These are phyloP conservation scores for Fusarium stilboides DNA, from an alignment of 2,329 filamentous ascomycete genomes.

Conservation along the genomic window DNA sequence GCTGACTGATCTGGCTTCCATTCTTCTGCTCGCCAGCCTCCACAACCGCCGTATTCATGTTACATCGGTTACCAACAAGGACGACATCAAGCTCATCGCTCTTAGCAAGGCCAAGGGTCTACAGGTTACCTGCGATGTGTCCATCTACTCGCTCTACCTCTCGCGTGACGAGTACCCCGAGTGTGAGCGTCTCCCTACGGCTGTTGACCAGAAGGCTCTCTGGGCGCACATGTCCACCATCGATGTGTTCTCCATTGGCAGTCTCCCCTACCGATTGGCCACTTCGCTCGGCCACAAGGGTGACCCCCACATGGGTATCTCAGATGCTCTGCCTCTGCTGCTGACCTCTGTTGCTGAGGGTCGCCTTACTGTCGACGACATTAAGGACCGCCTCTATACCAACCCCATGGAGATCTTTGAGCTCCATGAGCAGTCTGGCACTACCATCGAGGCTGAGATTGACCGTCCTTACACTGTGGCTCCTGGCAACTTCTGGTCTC, in stretches of 20 bases:
- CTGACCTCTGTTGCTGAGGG: slow-evolving; percentile 83
- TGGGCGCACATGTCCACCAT: slow-evolving; percentile 82
- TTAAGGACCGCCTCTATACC: slow-evolving; percentile 79
- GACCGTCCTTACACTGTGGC: slow-evolving; percentile 77
- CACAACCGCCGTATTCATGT: slow-evolving; percentile 85
- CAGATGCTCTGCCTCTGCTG: slow-evolving; percentile 80
- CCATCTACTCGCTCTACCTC: slow-evolving; percentile 84
- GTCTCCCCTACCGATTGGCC: slow-evolving; percentile 82
- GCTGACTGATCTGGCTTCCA: slow-evolving; percentile 84
- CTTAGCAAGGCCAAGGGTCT: slow-evolving; percentile 86
- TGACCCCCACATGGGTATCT: slow-evolving; percentile 76
- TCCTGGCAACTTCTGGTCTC: slow-evolving; percentile 71
- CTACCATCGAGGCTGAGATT: slow-evolving; percentile 81
- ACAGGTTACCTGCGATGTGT: slow-evolving; percentile 85
- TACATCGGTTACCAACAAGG: slow-evolving; percentile 83
- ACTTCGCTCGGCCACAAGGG: slow-evolving; percentile 66
- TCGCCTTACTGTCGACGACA: slow-evolving; percentile 80
- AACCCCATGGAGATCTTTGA: slow-evolving; percentile 88
- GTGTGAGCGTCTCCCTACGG: slow-evolving; percentile 76
- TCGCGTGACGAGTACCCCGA: slow-evolving; percentile 79
- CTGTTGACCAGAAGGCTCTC: slow-evolving; percentile 78
- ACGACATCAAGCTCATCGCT: slow-evolving; percentile 83
- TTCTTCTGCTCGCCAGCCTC: slow-evolving; percentile 82
- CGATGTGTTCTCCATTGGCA: slow-evolving; percentile 85
- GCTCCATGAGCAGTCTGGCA: slow-evolving; percentile 83